Percentiles rank a stretch among this genome's conserved stretches.
Evolutionary conservation across 495 filamentous ascomycete genomes (phyloP).

Genomic region (Cladorrhinum samala): DNA sequence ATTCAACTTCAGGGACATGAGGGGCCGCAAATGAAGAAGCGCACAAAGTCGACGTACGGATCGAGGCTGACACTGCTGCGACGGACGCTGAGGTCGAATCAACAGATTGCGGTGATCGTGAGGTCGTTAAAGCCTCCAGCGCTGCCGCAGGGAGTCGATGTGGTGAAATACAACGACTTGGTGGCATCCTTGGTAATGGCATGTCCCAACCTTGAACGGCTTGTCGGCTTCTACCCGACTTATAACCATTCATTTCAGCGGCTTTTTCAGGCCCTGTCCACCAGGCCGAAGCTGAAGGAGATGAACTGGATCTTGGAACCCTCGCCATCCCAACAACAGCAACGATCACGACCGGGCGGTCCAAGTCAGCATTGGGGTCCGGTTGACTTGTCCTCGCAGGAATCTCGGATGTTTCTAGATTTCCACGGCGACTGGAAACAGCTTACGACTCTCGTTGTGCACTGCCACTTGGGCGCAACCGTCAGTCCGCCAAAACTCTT

Average conservation of each 20-base stretch:
- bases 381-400: conserved; percentile 52
- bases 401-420: conserved; percentile 62
- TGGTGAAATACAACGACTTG: conserved; percentile 61
- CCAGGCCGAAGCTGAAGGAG: conserved; percentile 65
- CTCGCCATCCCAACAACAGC: conserved; percentile 30
- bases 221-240: conserved; percentile 63
- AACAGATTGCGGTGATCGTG: conserved; percentile 65
- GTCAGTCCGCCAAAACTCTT: conserved; percentile 62
- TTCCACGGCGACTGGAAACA: conserved; percentile 65
- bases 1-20: conserved; percentile 67
- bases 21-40: conserved; percentile 57
- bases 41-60: conserved; percentile 59
- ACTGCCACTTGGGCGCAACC: conserved; percentile 57
- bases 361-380: conserved; percentile 26
- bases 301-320: conserved; percentile 68
- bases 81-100: conserved; percentile 66
- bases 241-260: conserved; percentile 71
- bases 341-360: conserved; percentile 2
- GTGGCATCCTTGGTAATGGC: conserved; percentile 77
- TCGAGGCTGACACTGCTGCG: conserved; percentile 68
- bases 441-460: conserved; percentile 68
- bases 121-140: conserved; percentile 68
- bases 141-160: conserved; percentile 45
- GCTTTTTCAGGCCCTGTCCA: conserved; percentile 71
- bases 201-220: conserved; percentile 75